A percentile compares a stretch with the other conserved stretches of the same genome.
phyloP scores from a whole-genome alignment of 176 grass and related monocot species.

The Puccinellia tenuiflora region DNA sequence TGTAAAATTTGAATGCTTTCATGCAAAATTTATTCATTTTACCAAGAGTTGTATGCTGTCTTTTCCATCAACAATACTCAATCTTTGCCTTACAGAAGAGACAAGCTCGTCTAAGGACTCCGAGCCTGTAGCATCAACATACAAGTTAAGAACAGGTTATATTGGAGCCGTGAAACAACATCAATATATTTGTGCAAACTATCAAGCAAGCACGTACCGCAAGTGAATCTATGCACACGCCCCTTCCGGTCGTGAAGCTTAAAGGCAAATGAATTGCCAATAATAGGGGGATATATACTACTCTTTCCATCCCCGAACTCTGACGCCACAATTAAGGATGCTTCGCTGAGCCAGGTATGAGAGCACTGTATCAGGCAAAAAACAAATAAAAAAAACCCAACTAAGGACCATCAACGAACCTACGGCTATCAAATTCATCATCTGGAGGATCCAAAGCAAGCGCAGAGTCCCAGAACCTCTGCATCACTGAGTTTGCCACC shows the following conservation, averaged over 20 bases:
- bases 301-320: constrained; percentile 66
- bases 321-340: constrained; percentile 67
- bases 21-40: constrained; percentile 23
- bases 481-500: constrained; percentile 86
- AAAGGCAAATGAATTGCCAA: constrained; percentile 87
- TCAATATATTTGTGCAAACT: constrained; percentile 22
- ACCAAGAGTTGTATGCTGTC: constrained; percentile 81
- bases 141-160: constrained; percentile 23
- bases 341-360: constrained; percentile 49
- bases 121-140: constrained; percentile 35
- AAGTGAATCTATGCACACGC: constrained; percentile 78
- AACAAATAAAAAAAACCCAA: background rate
- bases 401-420: constrained; percentile 38
- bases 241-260: constrained; percentile 81
- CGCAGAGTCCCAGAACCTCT: constrained; percentile 97
- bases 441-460: constrained; percentile 89
- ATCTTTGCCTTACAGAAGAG: constrained; percentile 57
- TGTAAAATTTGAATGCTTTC: background rate
- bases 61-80: constrained; percentile 45
- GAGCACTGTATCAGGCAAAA: constrained; percentile 10
- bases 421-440: constrained; percentile 71
- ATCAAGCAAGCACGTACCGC: constrained; percentile 44
- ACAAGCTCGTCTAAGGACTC: constrained; percentile 69
- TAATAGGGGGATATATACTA: constrained; percentile 49
- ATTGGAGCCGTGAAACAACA: background rate